These are phyloP conservation scores for Oenanthe javanica DNA, from an alignment of 140 eudicot genomes.

Conservation along the genomic window DNA sequence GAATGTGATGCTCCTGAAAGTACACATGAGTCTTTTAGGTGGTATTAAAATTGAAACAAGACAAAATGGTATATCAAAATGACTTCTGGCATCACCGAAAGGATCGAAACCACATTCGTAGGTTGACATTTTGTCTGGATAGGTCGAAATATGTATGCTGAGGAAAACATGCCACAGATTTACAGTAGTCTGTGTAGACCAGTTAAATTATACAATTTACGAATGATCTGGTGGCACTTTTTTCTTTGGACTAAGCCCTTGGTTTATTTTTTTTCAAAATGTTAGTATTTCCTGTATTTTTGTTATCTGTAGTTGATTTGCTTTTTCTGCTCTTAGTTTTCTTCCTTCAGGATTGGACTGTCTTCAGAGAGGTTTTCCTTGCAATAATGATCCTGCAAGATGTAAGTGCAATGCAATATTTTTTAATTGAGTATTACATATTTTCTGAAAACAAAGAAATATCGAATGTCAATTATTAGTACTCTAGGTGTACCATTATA, in stretches of 20 bases:
- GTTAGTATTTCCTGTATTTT: neutral
- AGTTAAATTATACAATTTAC: no score
- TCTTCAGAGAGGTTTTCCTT: slow-evolving; percentile 65
- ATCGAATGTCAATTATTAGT: neutral
- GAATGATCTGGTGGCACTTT: neutral
- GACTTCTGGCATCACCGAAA: no score
- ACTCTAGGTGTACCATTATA: neutral
- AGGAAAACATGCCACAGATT: neutral
- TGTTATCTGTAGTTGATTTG: slow-evolving; percentile 1
- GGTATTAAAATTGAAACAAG: no score
- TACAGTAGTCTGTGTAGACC: neutral
- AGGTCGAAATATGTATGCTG: no score
- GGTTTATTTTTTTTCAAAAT: neutral
- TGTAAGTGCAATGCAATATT: slow-evolving; percentile 30
- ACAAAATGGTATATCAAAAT: no score
- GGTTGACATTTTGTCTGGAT: no score
- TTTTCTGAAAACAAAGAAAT: neutral
- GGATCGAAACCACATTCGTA: no score
- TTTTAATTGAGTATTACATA: neutral
- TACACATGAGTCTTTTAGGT: neutral
- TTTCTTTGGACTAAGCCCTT: neutral
- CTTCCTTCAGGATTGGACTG: slow-evolving; percentile 52
- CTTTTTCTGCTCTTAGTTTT: slow-evolving; percentile 26
- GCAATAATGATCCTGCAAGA: slow-evolving; percentile 47
- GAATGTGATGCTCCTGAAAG: neutral